phyloP scores from a whole-genome alignment of 2,329 filamentous ascomycete species.

The Sclerotinia trifoliorum region DNA sequence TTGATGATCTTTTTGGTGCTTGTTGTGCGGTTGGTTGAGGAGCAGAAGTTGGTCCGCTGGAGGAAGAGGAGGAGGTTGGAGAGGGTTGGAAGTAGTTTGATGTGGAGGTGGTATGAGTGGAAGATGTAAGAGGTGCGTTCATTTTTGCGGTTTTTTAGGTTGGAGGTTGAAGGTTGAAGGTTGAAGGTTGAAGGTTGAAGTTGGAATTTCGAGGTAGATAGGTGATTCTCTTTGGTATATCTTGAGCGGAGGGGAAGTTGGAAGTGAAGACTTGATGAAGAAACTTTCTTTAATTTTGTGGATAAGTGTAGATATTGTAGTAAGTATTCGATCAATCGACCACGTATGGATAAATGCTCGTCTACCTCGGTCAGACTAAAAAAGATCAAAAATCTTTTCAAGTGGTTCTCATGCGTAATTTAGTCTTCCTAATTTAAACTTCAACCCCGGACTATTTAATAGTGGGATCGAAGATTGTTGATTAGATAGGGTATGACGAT shows the following conservation, averaged over 20 bases:
- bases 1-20: conserved; percentile 20
- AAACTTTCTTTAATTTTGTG: not conserved
- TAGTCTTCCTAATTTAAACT: conserved; percentile 3
- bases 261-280: not conserved
- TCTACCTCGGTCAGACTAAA: conserved; percentile 12
- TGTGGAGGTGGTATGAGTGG: conserved; percentile 38
- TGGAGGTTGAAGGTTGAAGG: not conserved
- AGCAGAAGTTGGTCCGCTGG: conserved; percentile 26
- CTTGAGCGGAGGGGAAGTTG: not conserved
- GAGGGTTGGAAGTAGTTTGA: conserved; percentile 25
- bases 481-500: not conserved
- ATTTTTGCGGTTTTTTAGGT: conserved; percentile 9
- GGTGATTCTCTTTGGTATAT: not conserved
- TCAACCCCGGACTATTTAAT: conserved; percentile 7
- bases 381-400: not conserved
- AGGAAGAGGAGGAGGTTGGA: conserved; percentile 25
- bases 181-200: not conserved
- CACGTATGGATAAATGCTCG: not conserved
- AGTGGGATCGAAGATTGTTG: not conserved
- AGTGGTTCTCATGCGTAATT: conserved; percentile 4
- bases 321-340: not conserved
- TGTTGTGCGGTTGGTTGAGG: conserved; percentile 26
- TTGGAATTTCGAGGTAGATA: not conserved
- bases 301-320: not conserved
- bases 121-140: conserved; percentile 19